phyloP scores from a whole-genome alignment of 768 basidiomycete genomes.

The Lactifluus hygrophoroides region DNA sequence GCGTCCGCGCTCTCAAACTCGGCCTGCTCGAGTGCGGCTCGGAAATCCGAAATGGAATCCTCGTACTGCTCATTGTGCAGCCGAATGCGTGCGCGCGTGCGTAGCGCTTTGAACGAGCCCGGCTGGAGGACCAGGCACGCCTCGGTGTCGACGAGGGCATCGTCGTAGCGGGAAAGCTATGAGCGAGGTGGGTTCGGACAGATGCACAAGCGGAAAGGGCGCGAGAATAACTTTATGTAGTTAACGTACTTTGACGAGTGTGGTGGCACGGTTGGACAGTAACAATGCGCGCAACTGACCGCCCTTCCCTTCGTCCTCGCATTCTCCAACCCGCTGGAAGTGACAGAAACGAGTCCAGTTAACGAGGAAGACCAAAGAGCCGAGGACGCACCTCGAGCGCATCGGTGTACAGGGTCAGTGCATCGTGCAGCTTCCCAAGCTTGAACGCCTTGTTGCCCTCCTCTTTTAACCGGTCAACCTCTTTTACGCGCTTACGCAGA shows the following conservation, averaged over 20 bases:
- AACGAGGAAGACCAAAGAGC: too few species aligned
- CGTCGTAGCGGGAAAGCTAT: conserved; percentile 55
- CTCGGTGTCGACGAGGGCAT: conserved; percentile 65
- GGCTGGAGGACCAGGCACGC: conserved; percentile 54
- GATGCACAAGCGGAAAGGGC: conserved; percentile 12
- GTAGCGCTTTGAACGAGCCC: conserved; percentile 73
- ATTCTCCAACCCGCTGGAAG: conserved; percentile 52
- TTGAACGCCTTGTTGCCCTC: conserved; percentile 80
- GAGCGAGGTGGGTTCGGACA: neutral
- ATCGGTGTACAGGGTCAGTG: conserved; percentile 59
- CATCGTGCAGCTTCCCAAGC: conserved; percentile 45
- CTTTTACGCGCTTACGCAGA: conserved; percentile 70
- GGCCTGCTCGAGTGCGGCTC: conserved; percentile 67
- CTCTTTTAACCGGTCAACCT: conserved; percentile 76
- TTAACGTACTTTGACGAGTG: conserved; percentile 55
- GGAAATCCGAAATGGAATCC: conserved; percentile 64
- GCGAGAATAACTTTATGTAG: too few species aligned
- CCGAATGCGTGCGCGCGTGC: conserved; percentile 76
- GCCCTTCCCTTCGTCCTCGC: conserved; percentile 65
- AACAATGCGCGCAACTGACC: conserved; percentile 76
- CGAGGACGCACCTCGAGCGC: conserved; percentile 49
- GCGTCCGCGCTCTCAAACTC: conserved; percentile 51
- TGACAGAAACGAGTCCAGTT: neutral
- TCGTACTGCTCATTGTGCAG: conserved; percentile 72
- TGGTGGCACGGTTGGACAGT: conserved; percentile 77